Percentiles rank a stretch among this genome's conserved stretches.
Conservation (phyloP, 2,329 filamentous ascomycete genomes). For the Sporothrix protearum region DNA sequence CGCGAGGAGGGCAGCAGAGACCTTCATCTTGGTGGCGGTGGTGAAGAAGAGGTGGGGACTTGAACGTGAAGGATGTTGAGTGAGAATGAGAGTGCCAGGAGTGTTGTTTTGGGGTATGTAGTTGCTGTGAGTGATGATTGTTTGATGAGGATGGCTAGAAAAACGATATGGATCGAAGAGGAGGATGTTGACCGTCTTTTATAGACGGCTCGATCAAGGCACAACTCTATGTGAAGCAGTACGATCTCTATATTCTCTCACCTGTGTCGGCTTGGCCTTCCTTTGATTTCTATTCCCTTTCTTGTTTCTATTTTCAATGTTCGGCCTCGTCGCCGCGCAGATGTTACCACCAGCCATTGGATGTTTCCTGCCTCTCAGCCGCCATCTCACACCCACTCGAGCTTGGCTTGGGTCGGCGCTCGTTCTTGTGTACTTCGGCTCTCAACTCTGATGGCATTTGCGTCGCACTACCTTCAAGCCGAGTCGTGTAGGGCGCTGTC, state of each 20-base stretch:
- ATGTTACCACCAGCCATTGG: background rate
- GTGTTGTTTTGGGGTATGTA: background rate
- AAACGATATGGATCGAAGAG: background rate
- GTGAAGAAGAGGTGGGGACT: background rate
- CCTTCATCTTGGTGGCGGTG: slow-evolving; percentile 22
- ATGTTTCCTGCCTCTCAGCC: background rate
- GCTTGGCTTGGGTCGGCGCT: background rate
- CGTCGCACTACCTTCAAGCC: background rate
- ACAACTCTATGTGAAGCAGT: background rate
- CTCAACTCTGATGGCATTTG: background rate
- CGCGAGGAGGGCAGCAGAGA: slow-evolving; percentile 17
- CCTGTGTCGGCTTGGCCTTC: background rate
- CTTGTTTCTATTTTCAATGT: slow-evolving; percentile 3
- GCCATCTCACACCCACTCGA: background rate
- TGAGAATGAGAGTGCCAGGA: background rate
- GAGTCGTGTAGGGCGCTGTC: background rate
- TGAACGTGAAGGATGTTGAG: background rate
- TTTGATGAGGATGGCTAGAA: background rate
- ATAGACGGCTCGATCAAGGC: background rate
- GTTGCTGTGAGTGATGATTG: background rate
- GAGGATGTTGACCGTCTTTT: background rate
- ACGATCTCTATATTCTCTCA: background rate
- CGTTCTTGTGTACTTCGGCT: background rate
- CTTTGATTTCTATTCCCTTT: background rate
- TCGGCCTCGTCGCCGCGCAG: background rate